Conservation (phyloP, 2,329 filamentous ascomycete species). For the Penicillium sp. region DNA sequence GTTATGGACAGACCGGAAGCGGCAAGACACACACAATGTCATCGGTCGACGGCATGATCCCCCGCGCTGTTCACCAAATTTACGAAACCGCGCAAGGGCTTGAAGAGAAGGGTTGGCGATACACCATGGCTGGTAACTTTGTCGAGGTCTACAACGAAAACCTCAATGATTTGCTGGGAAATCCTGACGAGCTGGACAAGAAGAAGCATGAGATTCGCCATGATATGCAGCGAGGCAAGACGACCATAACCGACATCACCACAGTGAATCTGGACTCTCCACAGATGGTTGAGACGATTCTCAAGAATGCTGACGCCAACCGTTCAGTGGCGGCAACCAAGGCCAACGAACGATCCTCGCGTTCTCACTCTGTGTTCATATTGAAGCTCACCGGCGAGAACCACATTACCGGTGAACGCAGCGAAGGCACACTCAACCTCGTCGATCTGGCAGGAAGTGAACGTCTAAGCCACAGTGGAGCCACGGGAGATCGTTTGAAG, state of each 20-base stretch:
- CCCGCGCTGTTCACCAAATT: conserved; percentile 87
- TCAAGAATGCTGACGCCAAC: conserved; percentile 79
- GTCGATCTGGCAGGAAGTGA: conserved; percentile 95
- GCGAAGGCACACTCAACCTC: conserved; percentile 90
- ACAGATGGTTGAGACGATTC: conserved; percentile 74
- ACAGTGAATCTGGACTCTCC: conserved; percentile 77
- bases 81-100: conserved; percentile 83
- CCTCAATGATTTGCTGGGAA: conserved; percentile 82
- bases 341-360: conserved; percentile 90
- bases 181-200: conserved; percentile 69
- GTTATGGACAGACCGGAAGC: conserved; percentile 95
- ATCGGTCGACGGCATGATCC: conserved; percentile 88
- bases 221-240: conserved; percentile 78
- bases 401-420: conserved; percentile 73
- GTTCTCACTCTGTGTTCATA: conserved; percentile 95
- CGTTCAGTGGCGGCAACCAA: conserved; percentile 95
- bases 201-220: conserved; percentile 89
- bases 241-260: conserved; percentile 76
- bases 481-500: conserved; percentile 81
- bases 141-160: conserved; percentile 99
- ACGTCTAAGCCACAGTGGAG: conserved; percentile 81
- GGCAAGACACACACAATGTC: conserved; percentile 99
- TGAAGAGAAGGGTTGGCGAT: conserved; percentile 89
- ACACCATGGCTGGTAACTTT: conserved; percentile 92
- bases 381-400: conserved; percentile 70